A percentile compares a stretch with the other conserved stretches of the same genome.
Conservation (phyloP, 129 eudicot genomes). For the Lonicera japonica region DNA sequence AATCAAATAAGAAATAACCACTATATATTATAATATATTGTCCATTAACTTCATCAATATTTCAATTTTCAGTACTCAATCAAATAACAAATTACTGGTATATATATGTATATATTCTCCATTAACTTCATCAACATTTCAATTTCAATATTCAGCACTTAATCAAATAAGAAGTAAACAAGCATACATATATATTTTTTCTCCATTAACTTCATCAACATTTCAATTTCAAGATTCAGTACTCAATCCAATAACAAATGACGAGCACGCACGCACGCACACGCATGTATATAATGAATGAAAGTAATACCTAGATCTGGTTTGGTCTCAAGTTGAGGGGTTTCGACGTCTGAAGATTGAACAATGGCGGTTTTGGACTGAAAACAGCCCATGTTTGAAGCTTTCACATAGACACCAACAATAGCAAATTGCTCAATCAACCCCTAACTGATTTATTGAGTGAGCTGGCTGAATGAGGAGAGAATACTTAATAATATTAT, state of each 20-base stretch:
- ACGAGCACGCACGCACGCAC: too few species aligned
- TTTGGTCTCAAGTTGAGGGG: slow-evolving; percentile 35
- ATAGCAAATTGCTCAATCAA: too few species aligned
- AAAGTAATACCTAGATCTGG: slow-evolving; percentile 31
- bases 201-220: slow-evolving; percentile 12
- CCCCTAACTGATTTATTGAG: too few species aligned
- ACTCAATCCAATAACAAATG: not conserved
- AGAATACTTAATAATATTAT: too few species aligned
- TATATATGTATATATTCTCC: not conserved
- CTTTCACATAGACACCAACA: too few species aligned
- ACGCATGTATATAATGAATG: not conserved
- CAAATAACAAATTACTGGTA: not conserved
- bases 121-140: too few species aligned
- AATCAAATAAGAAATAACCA: not conserved
- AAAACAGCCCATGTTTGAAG: slow-evolving; percentile 44
- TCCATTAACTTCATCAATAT: slow-evolving; percentile 10
- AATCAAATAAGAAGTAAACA: too few species aligned
- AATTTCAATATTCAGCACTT: too few species aligned
- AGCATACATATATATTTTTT: not conserved
- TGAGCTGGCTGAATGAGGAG: too few species aligned
- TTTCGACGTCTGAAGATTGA: slow-evolving; percentile 36
- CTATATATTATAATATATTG: not conserved
- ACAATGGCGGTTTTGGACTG: slow-evolving; percentile 61
- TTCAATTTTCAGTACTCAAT: not conserved
- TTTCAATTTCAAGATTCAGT: not conserved